Base-by-base conservation (phyloP, 2,329 filamentous ascomycete species). In the Rutstroemia sp. region DNA sequence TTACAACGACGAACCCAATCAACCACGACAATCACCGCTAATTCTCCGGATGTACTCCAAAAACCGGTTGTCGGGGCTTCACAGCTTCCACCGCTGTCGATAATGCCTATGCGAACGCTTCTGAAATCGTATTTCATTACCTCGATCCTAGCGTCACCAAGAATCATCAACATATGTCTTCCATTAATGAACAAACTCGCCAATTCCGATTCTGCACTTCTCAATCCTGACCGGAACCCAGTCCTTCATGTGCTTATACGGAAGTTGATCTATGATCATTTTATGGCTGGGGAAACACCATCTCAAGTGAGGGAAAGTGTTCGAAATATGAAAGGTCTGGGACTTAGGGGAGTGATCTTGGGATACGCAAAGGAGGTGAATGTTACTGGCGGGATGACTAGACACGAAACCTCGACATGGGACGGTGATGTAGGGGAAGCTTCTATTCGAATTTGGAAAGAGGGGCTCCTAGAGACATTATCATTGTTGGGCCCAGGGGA, bases 241-340 rank as follows among this genome's bases (percentile, higher is more conserved):
- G 49, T 92, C 0, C 76, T 95, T 18, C 79, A 82, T 48, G 79
- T 76, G 56, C 66, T 90, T 30, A 75, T 95, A 46, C 88, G 89
- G 69, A 82, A 85, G 68, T 92, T 89, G 0, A 90, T 95, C 63
- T 95, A 95, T 69, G 84, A 86, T 27, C 91, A 95, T 65, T 95
- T 95, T 71, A 95, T 90, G 70, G 89, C 88, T 0, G 91, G 91
- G 23, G 86, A 90, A 71, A 86, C 80, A 51, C 76, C 79, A 0
- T 66, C 70, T 3, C 87, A 95, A 70, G 86, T 94, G 2, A 75
- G 75, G 44, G 73, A 70, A 38, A 89, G 85, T 0, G 80, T 90
- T 30, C 68, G 75, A 1, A 74, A 78, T 4, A 76, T 94, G 25
- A 88, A 89, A 70, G 71, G 76, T 21, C 83, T 91, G 53, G 91